Conservation (phyloP, 805 yeast species). For the Metschnikowia colocasiae region DNA sequence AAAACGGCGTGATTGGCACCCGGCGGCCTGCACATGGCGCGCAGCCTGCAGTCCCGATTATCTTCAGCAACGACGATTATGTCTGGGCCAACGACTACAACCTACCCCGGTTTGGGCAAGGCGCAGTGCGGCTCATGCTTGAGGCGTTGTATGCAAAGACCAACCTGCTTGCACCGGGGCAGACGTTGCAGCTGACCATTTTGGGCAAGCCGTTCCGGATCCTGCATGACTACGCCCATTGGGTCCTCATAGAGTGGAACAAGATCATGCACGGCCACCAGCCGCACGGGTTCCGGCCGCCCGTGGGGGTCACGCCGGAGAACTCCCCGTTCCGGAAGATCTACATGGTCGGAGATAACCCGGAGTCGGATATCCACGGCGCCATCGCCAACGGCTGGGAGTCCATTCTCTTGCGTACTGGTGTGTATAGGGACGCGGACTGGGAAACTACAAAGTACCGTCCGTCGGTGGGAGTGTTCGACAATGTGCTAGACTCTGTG, state of each 20-base stretch:
- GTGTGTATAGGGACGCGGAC: conserved; percentile 72
- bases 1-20: conserved; percentile 64
- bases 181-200: conserved; percentile 48
- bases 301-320: conserved; percentile 37
- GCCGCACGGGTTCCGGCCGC: conserved; percentile 32
- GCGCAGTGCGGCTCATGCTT: conserved; percentile 67
- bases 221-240: conserved; percentile 82
- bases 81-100: conserved; percentile 82
- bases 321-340: conserved; percentile 49
- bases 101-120: conserved; percentile 85
- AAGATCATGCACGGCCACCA: conserved; percentile 28
- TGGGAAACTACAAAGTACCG: conserved; percentile 34
- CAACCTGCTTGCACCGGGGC: conserved; percentile 39
- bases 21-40: conserved; percentile 26
- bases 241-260: conserved; percentile 58
- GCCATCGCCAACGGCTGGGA: conserved; percentile 89
- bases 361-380: conserved; percentile 87
- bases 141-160: conserved; percentile 56
- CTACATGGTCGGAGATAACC: conserved; percentile 97
- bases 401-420: conserved; percentile 78
- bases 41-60: conserved; percentile 64
- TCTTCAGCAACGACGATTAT: conserved; percentile 79
- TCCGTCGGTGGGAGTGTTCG: conserved; percentile 49
- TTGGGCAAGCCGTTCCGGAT: conserved; percentile 79
- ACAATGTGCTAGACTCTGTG: conserved; percentile 47